Evolutionary conservation across 495 filamentous ascomycete genomes (phyloP).

Genomic region (Lineolata rhizophorae): DNA sequence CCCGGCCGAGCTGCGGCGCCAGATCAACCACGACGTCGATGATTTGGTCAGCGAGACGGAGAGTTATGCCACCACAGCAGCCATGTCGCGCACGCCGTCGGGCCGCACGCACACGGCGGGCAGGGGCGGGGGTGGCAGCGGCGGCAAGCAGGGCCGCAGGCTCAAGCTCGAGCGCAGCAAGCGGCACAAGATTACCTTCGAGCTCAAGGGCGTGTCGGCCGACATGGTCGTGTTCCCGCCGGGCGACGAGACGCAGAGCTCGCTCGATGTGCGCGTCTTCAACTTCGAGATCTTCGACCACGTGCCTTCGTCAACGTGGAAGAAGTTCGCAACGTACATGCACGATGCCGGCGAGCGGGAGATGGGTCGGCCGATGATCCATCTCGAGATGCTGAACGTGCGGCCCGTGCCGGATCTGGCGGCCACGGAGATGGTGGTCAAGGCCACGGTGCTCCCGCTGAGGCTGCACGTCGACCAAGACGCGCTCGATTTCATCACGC

Average conservation of each 20-base stretch:
- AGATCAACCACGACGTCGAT: constrained; percentile 73
- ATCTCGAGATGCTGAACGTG: constrained; percentile 72
- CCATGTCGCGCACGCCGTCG: constrained; percentile 9
- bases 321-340: constrained; percentile 90
- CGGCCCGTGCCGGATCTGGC: constrained; percentile 63
- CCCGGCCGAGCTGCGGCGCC: constrained; percentile 51
- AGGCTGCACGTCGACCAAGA: constrained; percentile 95
- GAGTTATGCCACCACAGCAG: constrained; percentile 38
- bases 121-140: too few species aligned
- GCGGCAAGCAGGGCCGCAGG: constrained; percentile 25
- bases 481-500: constrained; percentile 86
- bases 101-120: constrained; percentile 19
- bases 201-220: constrained; percentile 65
- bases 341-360: constrained; percentile 67
- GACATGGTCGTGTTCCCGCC: constrained; percentile 74
- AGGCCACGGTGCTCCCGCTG: constrained; percentile 65
- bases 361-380: constrained; percentile 67
- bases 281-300: constrained; percentile 89
- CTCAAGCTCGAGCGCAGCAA: constrained; percentile 67
- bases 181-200: constrained; percentile 86
- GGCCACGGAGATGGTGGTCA: constrained; percentile 77
- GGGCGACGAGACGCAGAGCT: constrained; percentile 61
- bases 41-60: constrained; percentile 76
- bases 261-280: constrained; percentile 57
- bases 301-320: constrained; percentile 90